Base-by-base conservation (phyloP, 2,329 filamentous ascomycete genomes). In the Ophiostoma himal-ulmi region DNA sequence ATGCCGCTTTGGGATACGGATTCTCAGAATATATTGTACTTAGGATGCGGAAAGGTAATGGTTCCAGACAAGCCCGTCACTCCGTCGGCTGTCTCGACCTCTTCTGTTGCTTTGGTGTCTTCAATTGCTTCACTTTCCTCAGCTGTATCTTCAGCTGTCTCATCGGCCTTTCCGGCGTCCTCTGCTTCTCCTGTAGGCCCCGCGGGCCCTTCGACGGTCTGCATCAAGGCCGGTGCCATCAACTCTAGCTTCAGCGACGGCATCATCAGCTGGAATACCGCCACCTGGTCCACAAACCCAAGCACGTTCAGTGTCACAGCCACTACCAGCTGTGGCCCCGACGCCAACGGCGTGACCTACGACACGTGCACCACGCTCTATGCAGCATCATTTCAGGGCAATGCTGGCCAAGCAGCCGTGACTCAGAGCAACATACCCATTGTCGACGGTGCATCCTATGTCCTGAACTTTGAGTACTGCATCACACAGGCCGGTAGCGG, bases 401-500 rank as follows among this genome's bases (percentile, higher is more conserved):
- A 3, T 10, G 10, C 22, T 57, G 52, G 52, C 2, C 52, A 57
- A 13, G 52, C 52, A 10, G 22, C n/a, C 52, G 52, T 57, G n/a
- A 13, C n/a, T 8, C 52, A 57, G n/a, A 26, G n/a, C 8, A 26
- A 26, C 30, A 37, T 68, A 14, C 44, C 66, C 14, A 34, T 54
- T 13, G 66, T 68, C 8, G 41, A 36, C 6, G 66, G 66, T 41
- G 41, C 22, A n/a, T 34, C 22, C 22, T 54, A 54, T 41, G 48
- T 48, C 14, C 22, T 68, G 14, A 34, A 44, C 5, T 68, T 36
- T 8, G 26, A 36, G 22, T 68, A 68, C 44, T 44, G 66, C 44
- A 36, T 68, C 41, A 68, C 66, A 20, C 60, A 64, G 60, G 22
- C 66, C 14, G 66, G 41, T 26, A 36, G 14, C 41, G 26, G 66